A percentile compares a stretch with the other conserved stretches of the same genome.
Conservation (phyloP, 1,284 basidiomycete species). For the Sanghuangporus baumii region DNA sequence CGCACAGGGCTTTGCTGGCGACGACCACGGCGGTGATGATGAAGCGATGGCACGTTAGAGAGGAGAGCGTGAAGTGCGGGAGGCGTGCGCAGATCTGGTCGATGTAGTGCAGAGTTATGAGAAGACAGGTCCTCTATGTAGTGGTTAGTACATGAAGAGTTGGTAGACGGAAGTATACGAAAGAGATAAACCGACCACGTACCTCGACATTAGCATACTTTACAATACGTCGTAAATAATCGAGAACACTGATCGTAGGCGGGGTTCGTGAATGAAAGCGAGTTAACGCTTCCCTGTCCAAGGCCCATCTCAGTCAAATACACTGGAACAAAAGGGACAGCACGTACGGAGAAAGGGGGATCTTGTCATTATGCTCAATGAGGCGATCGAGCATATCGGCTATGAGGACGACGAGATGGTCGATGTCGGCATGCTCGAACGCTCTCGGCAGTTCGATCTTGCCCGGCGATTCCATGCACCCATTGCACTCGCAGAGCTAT, state of each 20-base stretch:
- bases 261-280: constrained; percentile 90
- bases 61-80: constrained; percentile 85
- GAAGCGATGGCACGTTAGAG: constrained; percentile 93
- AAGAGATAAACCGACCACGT: constrained; percentile 20
- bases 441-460: constrained; percentile 68
- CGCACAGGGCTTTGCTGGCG: constrained; percentile 87
- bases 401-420: constrained; percentile 81
- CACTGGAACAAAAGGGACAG: background rate
- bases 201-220: constrained; percentile 93
- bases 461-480: constrained; percentile 53
- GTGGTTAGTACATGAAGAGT: background rate
- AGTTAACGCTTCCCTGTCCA: constrained; percentile 70
- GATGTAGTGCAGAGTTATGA: constrained; percentile 90
- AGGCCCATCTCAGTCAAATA: constrained; percentile 19
- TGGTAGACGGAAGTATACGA: background rate
- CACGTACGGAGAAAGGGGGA: constrained; percentile 74
- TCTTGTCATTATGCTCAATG: constrained; percentile 90
- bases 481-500: background rate
- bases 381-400: constrained; percentile 92
- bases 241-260: constrained; percentile 78
- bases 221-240: constrained; percentile 89
- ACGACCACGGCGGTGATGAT: constrained; percentile 86
- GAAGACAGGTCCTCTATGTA: constrained; percentile 75
- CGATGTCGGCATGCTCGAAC: constrained; percentile 75
- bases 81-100: constrained; percentile 87